phyloP scores from a whole-genome alignment of 148 eudicot species.

The Rhododendron henanense region DNA sequence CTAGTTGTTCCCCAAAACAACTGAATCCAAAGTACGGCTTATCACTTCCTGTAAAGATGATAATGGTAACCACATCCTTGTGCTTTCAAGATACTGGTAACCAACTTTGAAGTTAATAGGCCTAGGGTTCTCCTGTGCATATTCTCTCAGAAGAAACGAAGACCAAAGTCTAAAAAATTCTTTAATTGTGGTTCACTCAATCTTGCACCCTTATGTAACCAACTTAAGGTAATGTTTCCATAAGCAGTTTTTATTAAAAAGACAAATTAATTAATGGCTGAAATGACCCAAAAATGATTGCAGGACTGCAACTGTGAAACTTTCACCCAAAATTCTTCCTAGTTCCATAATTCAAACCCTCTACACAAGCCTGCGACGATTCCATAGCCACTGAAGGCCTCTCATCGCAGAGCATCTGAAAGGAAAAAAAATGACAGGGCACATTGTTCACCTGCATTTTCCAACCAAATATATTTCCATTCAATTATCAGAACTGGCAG shows the following conservation, averaged over 20 bases:
- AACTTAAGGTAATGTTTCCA: neutral
- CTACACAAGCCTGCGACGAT: neutral
- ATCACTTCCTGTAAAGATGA: neutral
- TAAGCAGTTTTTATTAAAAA: neutral
- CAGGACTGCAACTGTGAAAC: neutral
- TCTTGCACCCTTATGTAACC: neutral
- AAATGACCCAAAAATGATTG: neutral
- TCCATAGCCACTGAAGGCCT: neutral
- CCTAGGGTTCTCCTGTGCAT: neutral
- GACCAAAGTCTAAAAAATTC: neutral
- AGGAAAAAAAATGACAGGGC: neutral
- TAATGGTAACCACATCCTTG: neutral
- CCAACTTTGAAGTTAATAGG: neutral
- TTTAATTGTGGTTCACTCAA: neutral
- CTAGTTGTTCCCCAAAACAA: neutral
- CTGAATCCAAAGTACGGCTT: neutral
- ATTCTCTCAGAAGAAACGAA: neutral
- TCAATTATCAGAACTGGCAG: neutral
- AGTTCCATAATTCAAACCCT: neutral
- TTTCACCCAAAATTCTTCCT: neutral
- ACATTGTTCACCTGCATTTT: neutral
- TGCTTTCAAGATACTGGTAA: neutral
- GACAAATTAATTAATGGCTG: neutral
- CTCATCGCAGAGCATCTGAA: neutral
- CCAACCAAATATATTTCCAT: neutral